phyloP scores from a whole-genome alignment of 306 rosid genomes.

The Cucurbita ficifolia region DNA sequence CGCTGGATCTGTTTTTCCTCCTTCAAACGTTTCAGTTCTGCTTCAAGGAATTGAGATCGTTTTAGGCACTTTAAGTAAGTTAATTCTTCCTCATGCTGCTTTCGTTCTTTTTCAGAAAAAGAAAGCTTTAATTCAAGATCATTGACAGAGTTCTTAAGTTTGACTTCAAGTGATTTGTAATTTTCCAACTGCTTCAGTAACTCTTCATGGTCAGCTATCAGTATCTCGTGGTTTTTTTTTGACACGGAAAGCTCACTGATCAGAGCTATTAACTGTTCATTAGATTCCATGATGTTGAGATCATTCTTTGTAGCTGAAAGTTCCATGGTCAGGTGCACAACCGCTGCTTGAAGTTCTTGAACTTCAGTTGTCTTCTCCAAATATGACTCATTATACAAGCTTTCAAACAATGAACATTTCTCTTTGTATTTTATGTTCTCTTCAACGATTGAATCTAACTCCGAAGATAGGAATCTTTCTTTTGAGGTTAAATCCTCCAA shows the following conservation, averaged over 20 bases:
- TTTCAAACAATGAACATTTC: constrained; percentile 10
- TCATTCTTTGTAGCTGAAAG: constrained; percentile 18
- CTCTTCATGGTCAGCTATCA: constrained; percentile 15
- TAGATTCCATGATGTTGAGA: constrained; percentile 15
- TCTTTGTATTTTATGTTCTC: constrained; percentile 19
- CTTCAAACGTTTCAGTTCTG: constrained; percentile 17
- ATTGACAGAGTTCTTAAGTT: constrained; percentile 14
- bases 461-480: constrained; percentile 17
- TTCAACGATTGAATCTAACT: constrained; percentile 23
- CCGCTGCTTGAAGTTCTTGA: constrained; percentile 18
- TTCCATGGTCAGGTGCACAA: constrained; percentile 11
- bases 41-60: constrained; percentile 20
- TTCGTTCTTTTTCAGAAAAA: constrained; percentile 20
- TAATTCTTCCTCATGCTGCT: constrained; percentile 19
- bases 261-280: constrained; percentile 16
- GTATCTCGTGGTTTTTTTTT: constrained; percentile 11
- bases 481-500: constrained; percentile 21
- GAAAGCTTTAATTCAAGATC: constrained; percentile 22
- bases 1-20: constrained; percentile 19
- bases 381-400: constrained; percentile 16
- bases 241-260: constrained; percentile 14
- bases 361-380: constrained; percentile 23
- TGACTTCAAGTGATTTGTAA: constrained; percentile 19
- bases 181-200: constrained; percentile 19
- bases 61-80: constrained; percentile 11